A percentile compares a stretch with the other conserved stretches of the same genome.
These are phyloP conservation scores for Penicillium rolfsii DNA, from an alignment of 2,329 filamentous ascomycete genomes.

Conservation along the genomic window DNA sequence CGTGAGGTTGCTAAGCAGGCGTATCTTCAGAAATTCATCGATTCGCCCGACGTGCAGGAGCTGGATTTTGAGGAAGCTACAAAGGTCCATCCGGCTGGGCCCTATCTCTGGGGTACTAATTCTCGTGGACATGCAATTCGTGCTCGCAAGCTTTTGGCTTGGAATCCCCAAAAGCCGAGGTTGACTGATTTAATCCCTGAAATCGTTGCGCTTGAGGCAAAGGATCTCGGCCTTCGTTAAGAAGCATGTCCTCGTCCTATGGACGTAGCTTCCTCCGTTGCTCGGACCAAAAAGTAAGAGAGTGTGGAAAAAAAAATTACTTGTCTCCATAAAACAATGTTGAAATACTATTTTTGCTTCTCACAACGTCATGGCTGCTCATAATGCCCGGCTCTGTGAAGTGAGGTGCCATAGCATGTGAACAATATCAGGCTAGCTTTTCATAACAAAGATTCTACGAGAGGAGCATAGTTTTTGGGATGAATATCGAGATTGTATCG, in stretches of 20 bases:
- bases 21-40: slow-evolving; percentile 58
- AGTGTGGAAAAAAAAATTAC: too few species aligned
- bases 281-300: neutral
- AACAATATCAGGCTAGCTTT: too few species aligned
- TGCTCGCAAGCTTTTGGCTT: slow-evolving; percentile 44
- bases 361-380: too few species aligned
- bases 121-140: slow-evolving; percentile 43
- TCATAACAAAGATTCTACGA: too few species aligned
- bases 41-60: slow-evolving; percentile 44
- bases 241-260: neutral
- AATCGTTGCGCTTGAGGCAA: slow-evolving; percentile 57
- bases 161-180: slow-evolving; percentile 47
- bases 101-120: slow-evolving; percentile 45
- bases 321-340: too few species aligned
- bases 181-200: slow-evolving; percentile 59
- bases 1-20: slow-evolving; percentile 50
- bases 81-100: slow-evolving; percentile 47
- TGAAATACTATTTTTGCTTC: too few species aligned
- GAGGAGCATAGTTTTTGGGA: too few species aligned
- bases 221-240: slow-evolving; percentile 38
- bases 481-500: too few species aligned
- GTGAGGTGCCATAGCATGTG: too few species aligned
- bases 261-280: neutral
- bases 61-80: slow-evolving; percentile 38
- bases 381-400: too few species aligned